These are phyloP conservation scores for Monosporascus sp. DNA, from an alignment of 2,329 filamentous ascomycete genomes.

Conservation along the genomic window DNA sequence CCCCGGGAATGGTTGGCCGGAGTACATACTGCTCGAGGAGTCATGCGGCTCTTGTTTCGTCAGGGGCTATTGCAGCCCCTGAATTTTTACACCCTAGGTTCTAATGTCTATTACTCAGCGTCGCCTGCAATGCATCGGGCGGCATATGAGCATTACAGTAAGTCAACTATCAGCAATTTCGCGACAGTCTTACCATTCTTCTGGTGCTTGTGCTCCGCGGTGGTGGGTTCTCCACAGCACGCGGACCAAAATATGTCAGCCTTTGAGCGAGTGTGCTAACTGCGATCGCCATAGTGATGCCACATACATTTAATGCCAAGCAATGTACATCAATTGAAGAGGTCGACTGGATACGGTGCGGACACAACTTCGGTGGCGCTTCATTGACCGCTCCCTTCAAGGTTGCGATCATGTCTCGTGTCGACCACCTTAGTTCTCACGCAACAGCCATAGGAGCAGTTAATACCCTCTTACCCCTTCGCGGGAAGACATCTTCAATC, in stretches of 20 bases:
- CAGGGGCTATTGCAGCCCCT: conserved; percentile 59
- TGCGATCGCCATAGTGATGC: conserved; percentile 41
- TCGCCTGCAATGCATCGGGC: conserved; percentile 69
- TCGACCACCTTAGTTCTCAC: conserved; percentile 61
- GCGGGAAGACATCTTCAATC: conserved; percentile 42
- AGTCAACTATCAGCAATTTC: not conserved
- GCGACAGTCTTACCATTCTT: too few species aligned
- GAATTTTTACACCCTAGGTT: conserved; percentile 64
- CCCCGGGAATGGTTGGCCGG: conserved; percentile 38
- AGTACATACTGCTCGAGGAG: conserved; percentile 49
- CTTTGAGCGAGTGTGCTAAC: not conserved
- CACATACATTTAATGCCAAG: conserved; percentile 57
- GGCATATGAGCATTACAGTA: conserved; percentile 54
- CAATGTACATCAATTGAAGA: conserved; percentile 57
- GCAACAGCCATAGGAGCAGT: conserved; percentile 67
- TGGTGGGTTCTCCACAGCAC: too few species aligned
- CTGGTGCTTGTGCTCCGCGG: too few species aligned
- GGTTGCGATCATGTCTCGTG: conserved; percentile 57
- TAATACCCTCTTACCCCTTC: conserved; percentile 64
- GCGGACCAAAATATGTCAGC: too few species aligned
- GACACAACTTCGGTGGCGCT: conserved; percentile 61
- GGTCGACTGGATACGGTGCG: conserved; percentile 52
- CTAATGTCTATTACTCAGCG: conserved; percentile 62
- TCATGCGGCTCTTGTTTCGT: conserved; percentile 54
- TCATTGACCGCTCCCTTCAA: conserved; percentile 67